These are phyloP conservation scores for Penstemon davidsonii DNA, from an alignment of 257 asterid species.

Conservation along the genomic window DNA sequence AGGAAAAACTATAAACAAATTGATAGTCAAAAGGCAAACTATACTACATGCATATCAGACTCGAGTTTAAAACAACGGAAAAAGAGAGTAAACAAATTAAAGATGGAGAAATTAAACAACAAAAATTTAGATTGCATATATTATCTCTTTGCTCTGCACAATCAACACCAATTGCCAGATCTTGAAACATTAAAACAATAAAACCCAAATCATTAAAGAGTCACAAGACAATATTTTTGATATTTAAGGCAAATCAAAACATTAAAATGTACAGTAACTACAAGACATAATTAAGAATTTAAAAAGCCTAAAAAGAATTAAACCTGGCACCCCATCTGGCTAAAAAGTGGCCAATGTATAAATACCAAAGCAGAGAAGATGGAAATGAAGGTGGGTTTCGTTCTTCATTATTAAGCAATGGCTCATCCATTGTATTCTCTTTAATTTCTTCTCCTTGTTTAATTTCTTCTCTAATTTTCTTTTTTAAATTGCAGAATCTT, in stretches of 20 bases:
- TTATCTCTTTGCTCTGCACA: too few species aligned
- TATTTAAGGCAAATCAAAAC: not conserved
- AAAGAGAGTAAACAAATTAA: not conserved
- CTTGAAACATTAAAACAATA: not conserved
- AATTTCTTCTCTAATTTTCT: not conserved
- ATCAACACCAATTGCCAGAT: conserved; percentile 4
- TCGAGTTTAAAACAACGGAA: not conserved
- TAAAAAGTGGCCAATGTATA: conserved; percentile 81
- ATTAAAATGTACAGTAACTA: not conserved
- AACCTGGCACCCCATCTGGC: conserved; percentile 99
- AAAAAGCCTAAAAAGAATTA: not conserved
- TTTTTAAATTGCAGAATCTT: not conserved
- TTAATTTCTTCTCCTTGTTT: not conserved
- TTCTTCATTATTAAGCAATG: conserved; percentile 27
- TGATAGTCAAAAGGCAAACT: not conserved
- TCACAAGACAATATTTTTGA: not conserved
- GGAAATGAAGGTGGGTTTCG: conserved; percentile 35
- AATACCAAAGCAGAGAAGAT: conserved; percentile 49
- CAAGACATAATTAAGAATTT: not conserved
- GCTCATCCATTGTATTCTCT: conserved; percentile 27
- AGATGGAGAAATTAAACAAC: not conserved
- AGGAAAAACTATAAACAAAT: not conserved
- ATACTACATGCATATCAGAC: not conserved
- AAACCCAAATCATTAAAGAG: not conserved
- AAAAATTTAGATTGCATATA: not conserved